Evolutionary conservation across 208 protist species (phyloP).

Genomic region (Porcisia deanei): DNA sequence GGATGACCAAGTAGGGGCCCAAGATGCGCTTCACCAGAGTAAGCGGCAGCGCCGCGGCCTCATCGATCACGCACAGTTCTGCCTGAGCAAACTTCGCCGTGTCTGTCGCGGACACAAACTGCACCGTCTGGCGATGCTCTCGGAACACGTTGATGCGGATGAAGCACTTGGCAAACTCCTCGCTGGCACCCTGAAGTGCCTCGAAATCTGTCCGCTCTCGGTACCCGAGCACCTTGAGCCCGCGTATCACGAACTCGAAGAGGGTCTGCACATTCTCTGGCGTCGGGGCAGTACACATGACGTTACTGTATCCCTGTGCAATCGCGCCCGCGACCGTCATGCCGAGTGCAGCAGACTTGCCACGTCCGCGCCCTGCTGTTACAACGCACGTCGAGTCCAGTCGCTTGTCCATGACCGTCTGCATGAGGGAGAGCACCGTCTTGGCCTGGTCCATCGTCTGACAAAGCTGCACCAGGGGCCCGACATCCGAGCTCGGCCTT

Average conservation of each 20-base stretch:
- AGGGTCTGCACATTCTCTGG: constrained; percentile 98
- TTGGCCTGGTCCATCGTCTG: constrained; percentile 98
- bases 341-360: constrained; percentile 96
- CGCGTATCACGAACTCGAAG: constrained; percentile 99
- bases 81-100: constrained; percentile 94
- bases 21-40: constrained; percentile 96
- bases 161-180: constrained; percentile 96
- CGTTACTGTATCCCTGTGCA: constrained; percentile 98
- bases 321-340: constrained; percentile 97
- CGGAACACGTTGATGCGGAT: constrained; percentile 98
- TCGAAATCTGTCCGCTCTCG: constrained; percentile 98
- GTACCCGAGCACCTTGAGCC: constrained; percentile 96
- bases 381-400: constrained; percentile 96
- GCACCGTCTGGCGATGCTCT: constrained; percentile 98
- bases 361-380: constrained; percentile 97
- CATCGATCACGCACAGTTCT: constrained; percentile 99
- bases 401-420: constrained; percentile 97
- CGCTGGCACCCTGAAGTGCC: constrained; percentile 90
- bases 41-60: constrained; percentile 99
- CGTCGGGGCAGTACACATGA: constrained; percentile 98
- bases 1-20: constrained; percentile 98
- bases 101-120: constrained; percentile 96
- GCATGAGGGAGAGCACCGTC: constrained; percentile 97
- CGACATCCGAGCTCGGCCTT: constrained; percentile 77
- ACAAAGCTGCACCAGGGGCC: constrained; percentile 91